These are phyloP conservation scores for Alternaria incomplexa DNA, from an alignment of 2,329 filamentous ascomycete genomes.

Conservation along the genomic window DNA sequence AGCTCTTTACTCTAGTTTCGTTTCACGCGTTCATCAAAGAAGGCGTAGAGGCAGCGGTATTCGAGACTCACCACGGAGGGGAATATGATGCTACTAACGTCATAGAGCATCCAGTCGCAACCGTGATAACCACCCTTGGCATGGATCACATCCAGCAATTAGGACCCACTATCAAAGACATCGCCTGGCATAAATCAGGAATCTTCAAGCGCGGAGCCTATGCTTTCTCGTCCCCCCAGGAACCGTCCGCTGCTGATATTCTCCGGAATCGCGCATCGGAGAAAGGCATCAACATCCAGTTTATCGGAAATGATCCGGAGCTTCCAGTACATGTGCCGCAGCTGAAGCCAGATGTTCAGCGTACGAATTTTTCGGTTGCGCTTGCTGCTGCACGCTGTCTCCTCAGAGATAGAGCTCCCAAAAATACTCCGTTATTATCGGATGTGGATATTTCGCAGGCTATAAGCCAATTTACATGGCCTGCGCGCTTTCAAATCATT, in stretches of 20 bases:
- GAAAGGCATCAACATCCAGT: constrained; percentile 15
- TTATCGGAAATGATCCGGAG: constrained; percentile 11
- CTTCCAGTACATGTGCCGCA: constrained; percentile 7
- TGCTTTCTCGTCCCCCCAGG: constrained; percentile 49
- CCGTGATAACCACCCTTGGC: constrained; percentile 69
- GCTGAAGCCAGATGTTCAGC: constrained; percentile 16
- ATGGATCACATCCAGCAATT: constrained; percentile 72
- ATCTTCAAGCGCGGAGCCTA: constrained; percentile 68
- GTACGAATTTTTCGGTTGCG: constrained; percentile 17
- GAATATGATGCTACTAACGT: constrained; percentile 67
- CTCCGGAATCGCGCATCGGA: constrained; percentile 16
- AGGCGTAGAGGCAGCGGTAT: constrained; percentile 49
- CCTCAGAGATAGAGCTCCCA: background rate
- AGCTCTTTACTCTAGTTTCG: constrained; percentile 42
- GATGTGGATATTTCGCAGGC: background rate
- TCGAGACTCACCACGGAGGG: constrained; percentile 69
- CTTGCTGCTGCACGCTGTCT: constrained; percentile 6
- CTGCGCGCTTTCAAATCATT: background rate
- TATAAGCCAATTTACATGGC: background rate
- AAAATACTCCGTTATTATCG: background rate
- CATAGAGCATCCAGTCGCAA: constrained; percentile 62
- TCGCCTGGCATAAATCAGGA: constrained; percentile 77
- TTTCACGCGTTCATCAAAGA: constrained; percentile 71
- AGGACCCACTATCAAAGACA: constrained; percentile 67
- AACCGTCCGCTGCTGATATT: constrained; percentile 5